Evolutionary conservation across 139 green algal genomes (phyloP), one percentile per base, ranked within the genome.

Genomic region (Pseudopediastrum boryanum): DNA sequence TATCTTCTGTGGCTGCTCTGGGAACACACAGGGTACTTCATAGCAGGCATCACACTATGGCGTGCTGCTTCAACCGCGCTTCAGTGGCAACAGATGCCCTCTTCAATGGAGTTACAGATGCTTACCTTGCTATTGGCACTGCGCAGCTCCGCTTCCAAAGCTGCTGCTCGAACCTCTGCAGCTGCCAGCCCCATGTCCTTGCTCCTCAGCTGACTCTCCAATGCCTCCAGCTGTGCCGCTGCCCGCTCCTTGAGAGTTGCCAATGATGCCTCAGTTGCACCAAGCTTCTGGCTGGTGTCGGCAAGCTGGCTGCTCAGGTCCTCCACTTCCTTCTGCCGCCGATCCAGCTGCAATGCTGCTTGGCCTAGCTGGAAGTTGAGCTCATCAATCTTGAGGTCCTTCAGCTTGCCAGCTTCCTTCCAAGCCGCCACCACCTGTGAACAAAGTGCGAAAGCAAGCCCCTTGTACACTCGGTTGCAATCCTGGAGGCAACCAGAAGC

Each of bases 371-470:
- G 74, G 74, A 81, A 81, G 62, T 65, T 74, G 61, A 81, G 46
- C 74, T 81, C 74, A 36, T 81, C 74, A 43, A 81, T 81, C 33
- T 66, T 73, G n/a, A 62, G 44, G 61, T 74, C 74, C 61, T 81
- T 81, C 61, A 81, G 38, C 44, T 72, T 73, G 46, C 61, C 44
- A 2, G 61, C 59, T 48, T 81, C 74, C 44, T 74, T 73, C 74
- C 74, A 81, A 12, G 74, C 74, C 29, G 61, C 52, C 44, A 59
- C 62, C 19, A 81, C 54, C 74, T 81, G 74, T 36, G 29, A 5
- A 54, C 36, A 56, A n/a, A n/a, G n/a, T n/a, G n/a, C n/a, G n/a
- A n/a, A n/a, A n/a, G n/a, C n/a, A n/a, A n/a, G n/a, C n/a, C n/a
- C n/a, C n/a, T n/a, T n/a, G n/a, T n/a, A n/a, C n/a, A n/a, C n/a